Conservation (phyloP, 768 basidiomycete genomes). For the Boletellus ananiceps region DNA sequence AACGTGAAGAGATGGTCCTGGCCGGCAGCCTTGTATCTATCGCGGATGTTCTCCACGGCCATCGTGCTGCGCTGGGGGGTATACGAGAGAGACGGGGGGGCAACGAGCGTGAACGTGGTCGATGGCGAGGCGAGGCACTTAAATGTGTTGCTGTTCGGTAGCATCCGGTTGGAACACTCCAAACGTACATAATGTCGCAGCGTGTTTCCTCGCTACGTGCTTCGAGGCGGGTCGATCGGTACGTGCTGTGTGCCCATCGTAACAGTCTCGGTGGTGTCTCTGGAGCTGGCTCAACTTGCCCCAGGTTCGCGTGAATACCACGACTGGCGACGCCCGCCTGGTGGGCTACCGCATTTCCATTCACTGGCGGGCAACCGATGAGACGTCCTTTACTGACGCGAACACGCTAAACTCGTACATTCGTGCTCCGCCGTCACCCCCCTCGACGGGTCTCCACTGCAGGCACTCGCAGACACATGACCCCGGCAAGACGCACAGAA, state of each 20-base stretch:
- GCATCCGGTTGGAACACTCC: constrained; percentile 9
- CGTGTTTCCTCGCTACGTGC: background rate
- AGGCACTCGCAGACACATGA: constrained; percentile 4
- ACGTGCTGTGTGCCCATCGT: too few relatives aligned
- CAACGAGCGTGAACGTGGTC: background rate
- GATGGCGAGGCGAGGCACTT: constrained; percentile 9
- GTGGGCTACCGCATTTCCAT: too few relatives aligned
- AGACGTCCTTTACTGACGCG: too few relatives aligned
- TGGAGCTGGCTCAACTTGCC: too few relatives aligned
- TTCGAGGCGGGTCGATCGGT: too few relatives aligned
- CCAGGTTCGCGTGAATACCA: too few relatives aligned
- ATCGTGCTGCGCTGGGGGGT: constrained; percentile 27
- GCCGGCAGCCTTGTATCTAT: constrained; percentile 70
- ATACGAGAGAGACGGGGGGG: background rate
- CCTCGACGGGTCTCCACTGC: background rate
- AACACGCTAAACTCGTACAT: background rate
- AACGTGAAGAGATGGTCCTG: constrained; percentile 90
- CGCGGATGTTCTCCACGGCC: constrained; percentile 52
- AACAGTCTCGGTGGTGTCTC: too few relatives aligned
- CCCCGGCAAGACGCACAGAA: background rate
- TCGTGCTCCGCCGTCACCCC: too few relatives aligned
- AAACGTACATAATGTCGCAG: constrained; percentile 7
- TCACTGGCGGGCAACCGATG: too few relatives aligned
- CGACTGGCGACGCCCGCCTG: too few relatives aligned
- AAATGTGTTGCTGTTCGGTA: constrained; percentile 14